Evolutionary conservation across 2,329 filamentous ascomycete genomes (phyloP).

Genomic region (Arthrobotrys musiformis): DNA sequence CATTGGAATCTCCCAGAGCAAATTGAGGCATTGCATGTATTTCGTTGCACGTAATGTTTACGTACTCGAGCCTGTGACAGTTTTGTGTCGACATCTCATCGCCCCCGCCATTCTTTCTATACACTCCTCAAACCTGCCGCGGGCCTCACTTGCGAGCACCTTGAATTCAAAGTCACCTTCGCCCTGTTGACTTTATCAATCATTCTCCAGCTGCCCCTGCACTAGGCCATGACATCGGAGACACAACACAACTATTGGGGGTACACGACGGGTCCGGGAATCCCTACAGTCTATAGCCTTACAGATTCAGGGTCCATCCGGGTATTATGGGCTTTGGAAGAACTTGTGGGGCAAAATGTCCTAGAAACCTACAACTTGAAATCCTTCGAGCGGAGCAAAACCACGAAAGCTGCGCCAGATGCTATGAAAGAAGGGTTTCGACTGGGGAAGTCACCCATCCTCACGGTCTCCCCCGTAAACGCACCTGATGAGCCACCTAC

Average conservation of each 20-base stretch:
- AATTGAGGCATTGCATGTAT: too few relatives aligned
- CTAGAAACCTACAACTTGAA: constrained; percentile 48
- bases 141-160: too few relatives aligned
- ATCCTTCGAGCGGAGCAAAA: constrained; percentile 15
- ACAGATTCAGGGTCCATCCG: constrained; percentile 31
- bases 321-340: constrained; percentile 39
- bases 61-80: too few relatives aligned
- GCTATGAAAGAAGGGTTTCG: constrained; percentile 52
- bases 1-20: too few relatives aligned
- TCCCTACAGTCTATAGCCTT: constrained; percentile 42
- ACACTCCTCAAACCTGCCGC: too few relatives aligned
- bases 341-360: constrained; percentile 29
- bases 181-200: too few relatives aligned
- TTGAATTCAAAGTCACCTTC: too few relatives aligned
- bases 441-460: constrained; percentile 34
- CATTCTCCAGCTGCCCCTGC: too few relatives aligned
- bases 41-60: too few relatives aligned
- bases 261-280: constrained; percentile 25
- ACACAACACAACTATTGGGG: constrained; percentile 44
- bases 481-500: constrained; percentile 47
- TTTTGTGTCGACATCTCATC: too few relatives aligned
- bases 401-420: constrained; percentile 17
- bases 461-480: constrained; percentile 38
- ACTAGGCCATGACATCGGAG: background rate
- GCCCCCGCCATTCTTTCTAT: too few relatives aligned